Base-by-base conservation (phyloP, 768 basidiomycete genomes). In the Coprinopsis cinerea region DNA sequence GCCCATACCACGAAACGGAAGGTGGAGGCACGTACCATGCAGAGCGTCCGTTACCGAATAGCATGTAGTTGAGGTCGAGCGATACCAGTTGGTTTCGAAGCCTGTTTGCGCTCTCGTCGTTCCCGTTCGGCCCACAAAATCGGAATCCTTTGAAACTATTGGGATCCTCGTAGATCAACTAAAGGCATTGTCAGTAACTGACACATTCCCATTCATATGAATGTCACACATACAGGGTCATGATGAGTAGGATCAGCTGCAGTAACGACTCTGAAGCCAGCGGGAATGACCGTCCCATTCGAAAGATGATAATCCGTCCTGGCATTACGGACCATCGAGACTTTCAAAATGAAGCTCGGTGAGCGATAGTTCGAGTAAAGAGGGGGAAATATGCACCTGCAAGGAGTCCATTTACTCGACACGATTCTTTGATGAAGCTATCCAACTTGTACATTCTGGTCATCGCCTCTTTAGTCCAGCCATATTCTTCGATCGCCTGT, bases 381-480 rank as follows among this genome's bases (percentile, higher is more conserved):
- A n/a, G n/a, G n/a, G n/a, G n/a, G n/a, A 44, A 43, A 37, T 32
- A 51, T 44, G 18, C 7, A n/a, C n/a, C n/a, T n/a, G 20, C 24
- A 24, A 9, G 18, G 9, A 51, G 6, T 2, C 43, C 44, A 20
- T 13, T 18, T 2, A 45, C 15, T 3, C 50, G 13, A 23, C 3
- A 17, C 14, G 50, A 44, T 24, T 51, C 74, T 42, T 67, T 65
- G 18, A 74, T 48, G 55, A 76, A 73, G 47, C 72, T 76, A 49
- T 73, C 73, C n/a, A 75, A 40, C 54, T 70, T 69, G 52, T 62
- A 59, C 59, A 75, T 64, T 42, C 68, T 67, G 15, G 55, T 55
- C 34, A 73, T 55, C 1, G 64, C 55, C 15, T 57, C 53, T 43
- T 69, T 67, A 0, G 58, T 56, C 61, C 66, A 72, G 35, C 62